phyloP scores from a whole-genome alignment of 2,329 filamentous ascomycete genomes.

The Colletotrichum sublineola region DNA sequence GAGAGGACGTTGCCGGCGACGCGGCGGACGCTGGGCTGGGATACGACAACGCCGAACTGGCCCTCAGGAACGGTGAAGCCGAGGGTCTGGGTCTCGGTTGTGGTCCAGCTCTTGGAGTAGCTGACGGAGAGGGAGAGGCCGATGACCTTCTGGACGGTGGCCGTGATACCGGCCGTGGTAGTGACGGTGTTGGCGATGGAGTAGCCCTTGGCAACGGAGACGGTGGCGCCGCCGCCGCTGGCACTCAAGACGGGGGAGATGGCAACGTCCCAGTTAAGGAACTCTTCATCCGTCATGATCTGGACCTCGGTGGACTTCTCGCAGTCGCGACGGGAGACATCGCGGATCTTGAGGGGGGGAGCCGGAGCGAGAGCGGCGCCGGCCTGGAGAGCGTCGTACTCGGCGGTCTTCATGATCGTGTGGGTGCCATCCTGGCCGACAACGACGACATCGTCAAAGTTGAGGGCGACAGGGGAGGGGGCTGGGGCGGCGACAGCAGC shows the following conservation, averaged over 20 bases:
- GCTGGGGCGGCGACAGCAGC: conserved; percentile 17
- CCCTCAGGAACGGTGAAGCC: conserved; percentile 51
- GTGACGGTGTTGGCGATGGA: conserved; percentile 50
- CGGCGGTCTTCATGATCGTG: conserved; percentile 46
- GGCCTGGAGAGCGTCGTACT: conserved; percentile 44
- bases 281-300: conserved; percentile 46
- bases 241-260: conserved; percentile 54
- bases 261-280: conserved; percentile 55
- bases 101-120: conserved; percentile 50
- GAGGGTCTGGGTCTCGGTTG: conserved; percentile 49
- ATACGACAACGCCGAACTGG: conserved; percentile 56
- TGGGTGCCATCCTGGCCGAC: conserved; percentile 45
- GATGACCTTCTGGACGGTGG: conserved; percentile 48
- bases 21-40: conserved; percentile 52
- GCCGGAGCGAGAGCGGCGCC: conserved; percentile 35
- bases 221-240: conserved; percentile 46
- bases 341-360: conserved; percentile 1
- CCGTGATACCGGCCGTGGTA: conserved; percentile 43
- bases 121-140: conserved; percentile 45
- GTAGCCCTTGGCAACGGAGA: conserved; percentile 52
- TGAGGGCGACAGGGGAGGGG: conserved; percentile 36
- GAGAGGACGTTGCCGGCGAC: conserved; percentile 51
- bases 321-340: conserved; percentile 40
- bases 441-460: conserved; percentile 47
- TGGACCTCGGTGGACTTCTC: conserved; percentile 45